phyloP scores from a whole-genome alignment of 495 filamentous ascomycete genomes.

The Hypoxylon intermedium region DNA sequence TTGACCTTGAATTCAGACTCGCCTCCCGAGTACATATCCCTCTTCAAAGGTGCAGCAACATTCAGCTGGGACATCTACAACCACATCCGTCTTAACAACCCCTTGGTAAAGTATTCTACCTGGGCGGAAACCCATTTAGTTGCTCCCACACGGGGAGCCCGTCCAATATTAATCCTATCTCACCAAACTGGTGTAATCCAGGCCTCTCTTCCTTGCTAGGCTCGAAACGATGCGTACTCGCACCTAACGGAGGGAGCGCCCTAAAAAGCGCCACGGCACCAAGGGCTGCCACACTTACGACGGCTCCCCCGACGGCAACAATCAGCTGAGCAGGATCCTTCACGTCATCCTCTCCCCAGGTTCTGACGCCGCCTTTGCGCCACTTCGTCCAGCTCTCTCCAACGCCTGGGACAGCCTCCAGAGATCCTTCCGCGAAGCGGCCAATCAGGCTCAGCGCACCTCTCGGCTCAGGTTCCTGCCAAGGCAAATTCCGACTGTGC shows the following conservation, averaged over 20 bases:
- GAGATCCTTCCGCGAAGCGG: constrained; percentile 42
- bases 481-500: constrained; percentile 25
- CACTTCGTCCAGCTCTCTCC: constrained; percentile 40
- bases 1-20: constrained; percentile 1
- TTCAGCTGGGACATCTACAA: neutral
- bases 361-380: constrained; percentile 34
- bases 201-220: constrained; percentile 5
- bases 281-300: constrained; percentile 32
- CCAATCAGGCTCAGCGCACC: constrained; percentile 30
- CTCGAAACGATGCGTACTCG: constrained; percentile 45
- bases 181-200: constrained; percentile 44
- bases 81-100: neutral
- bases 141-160: constrained; percentile 22
- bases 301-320: constrained; percentile 23
- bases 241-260: constrained; percentile 42
- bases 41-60: neutral
- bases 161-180: constrained; percentile 45
- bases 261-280: constrained; percentile 36
- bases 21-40: constrained; percentile 5
- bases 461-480: constrained; percentile 20
- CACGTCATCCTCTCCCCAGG: constrained; percentile 34
- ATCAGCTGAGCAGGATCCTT: constrained; percentile 33
- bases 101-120: neutral
- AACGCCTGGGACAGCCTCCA: constrained; percentile 40
- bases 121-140: constrained; percentile 1